Evolutionary conservation across 768 basidiomycete species (phyloP), one percentile per base, ranked within the genome.

Genomic region (Pisolithus sp.): DNA sequence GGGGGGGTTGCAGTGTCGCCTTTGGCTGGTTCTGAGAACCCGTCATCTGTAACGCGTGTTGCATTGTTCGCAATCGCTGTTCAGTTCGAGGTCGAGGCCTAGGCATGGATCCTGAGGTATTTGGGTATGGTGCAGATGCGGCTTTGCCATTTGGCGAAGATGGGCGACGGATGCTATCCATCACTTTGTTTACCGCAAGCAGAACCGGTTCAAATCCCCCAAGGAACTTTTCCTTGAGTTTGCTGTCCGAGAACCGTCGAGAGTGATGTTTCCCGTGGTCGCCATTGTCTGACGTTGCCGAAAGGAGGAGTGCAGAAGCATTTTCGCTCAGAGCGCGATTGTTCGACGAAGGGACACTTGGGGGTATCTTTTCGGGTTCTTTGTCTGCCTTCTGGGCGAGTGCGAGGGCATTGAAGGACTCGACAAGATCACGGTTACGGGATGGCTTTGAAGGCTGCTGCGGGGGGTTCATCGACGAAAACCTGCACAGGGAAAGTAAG

Each of bases 191-290:
- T 47, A 48, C 21, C 4, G 53, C 46, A 7, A 58, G 34, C 40
- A 30, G n/a, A 47, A 48, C 56, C 2, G 57, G 68, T 41, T 18
- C 53, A 58, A 83, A 83, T 28, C 81, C 80, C 17, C 79, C 80
- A 30, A 81, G 62, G 57, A 83, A 82, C 26, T 28, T 45, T 17
- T 18, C 15, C 43, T 45, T 44, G 42, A 15, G 18, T 7, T 44
- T 45, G 26, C 17, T 3, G 17, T 26, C 55, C 53, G 42, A 50
- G 42, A 37, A 13, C 24, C 21, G 9, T 44, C 20, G 43, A 23
- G 10, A 4, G 24, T 26, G 23, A 23, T 17, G 43, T 44, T 17
- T 28, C 24, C 15, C 10, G 18, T 21, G 18, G 40, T 41, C 40
- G n/a, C n/a, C 40, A 18, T 18, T 2, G 18, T 21, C 21, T 20